Conservation (phyloP, 805 yeast genomes). For the Candida stauntonica region DNA sequence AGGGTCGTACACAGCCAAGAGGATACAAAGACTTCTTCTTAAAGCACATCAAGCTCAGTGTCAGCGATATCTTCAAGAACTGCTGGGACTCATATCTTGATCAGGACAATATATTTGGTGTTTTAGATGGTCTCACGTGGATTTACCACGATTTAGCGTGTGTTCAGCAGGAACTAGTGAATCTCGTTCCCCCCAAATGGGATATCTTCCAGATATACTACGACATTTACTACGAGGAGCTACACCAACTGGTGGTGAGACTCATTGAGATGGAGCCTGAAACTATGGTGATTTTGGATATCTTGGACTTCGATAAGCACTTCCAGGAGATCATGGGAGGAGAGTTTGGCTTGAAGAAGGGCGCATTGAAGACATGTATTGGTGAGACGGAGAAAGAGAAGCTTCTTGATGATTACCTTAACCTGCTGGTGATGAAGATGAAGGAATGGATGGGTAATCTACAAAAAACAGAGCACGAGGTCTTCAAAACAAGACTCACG, state of each 20-base stretch:
- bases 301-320: slow-evolving; percentile 73
- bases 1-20: slow-evolving; percentile 45
- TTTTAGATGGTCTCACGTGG: slow-evolving; percentile 75
- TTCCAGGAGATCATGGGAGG: slow-evolving; percentile 51
- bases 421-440: slow-evolving; percentile 67
- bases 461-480: slow-evolving; percentile 57
- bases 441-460: slow-evolving; percentile 80
- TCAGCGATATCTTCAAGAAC: slow-evolving; percentile 62
- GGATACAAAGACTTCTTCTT: slow-evolving; percentile 60
- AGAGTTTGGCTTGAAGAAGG: slow-evolving; percentile 46
- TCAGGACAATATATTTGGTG: slow-evolving; percentile 42
- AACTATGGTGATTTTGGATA: slow-evolving; percentile 64
- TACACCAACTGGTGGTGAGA: slow-evolving; percentile 59
- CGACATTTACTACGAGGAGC: slow-evolving; percentile 60
- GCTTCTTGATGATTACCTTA: slow-evolving; percentile 73
- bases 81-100: slow-evolving; percentile 50
- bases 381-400: slow-evolving; percentile 69
- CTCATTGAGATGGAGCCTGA: slow-evolving; percentile 72
- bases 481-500: slow-evolving; percentile 57
- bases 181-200: slow-evolving; percentile 73
- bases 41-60: slow-evolving; percentile 51
- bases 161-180: slow-evolving; percentile 53
- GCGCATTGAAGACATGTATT: slow-evolving; percentile 47
- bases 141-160: slow-evolving; percentile 72
- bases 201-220: slow-evolving; percentile 57